Evolutionary conservation across 2,329 filamentous ascomycete species (phyloP).

Genomic region (Macrophomina pseudophaseolina): DNA sequence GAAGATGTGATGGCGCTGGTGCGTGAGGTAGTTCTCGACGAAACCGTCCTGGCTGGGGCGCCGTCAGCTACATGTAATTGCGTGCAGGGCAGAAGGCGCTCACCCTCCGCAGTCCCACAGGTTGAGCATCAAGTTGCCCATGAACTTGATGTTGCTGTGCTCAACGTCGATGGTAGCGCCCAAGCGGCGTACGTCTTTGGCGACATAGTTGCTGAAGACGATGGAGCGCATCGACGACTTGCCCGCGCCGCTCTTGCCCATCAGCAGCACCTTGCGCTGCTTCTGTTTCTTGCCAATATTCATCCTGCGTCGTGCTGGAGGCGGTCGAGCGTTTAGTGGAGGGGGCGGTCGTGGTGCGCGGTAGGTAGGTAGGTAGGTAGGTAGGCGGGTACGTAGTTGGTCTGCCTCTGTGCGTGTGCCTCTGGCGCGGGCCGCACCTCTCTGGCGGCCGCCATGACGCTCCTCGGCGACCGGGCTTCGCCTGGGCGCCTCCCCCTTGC

Average conservation of each 20-base stretch:
- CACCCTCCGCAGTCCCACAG: slow-evolving; percentile 97
- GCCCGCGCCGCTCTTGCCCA: slow-evolving; percentile 94
- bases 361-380: slow-evolving; percentile 40
- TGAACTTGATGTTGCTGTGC: slow-evolving; percentile 97
- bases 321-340: background rate
- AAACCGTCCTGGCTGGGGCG: slow-evolving; percentile 85
- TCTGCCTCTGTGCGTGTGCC: background rate
- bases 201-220: slow-evolving; percentile 99
- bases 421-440: background rate
- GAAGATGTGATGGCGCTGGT: slow-evolving; percentile 96
- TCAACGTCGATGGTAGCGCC: slow-evolving; percentile 98
- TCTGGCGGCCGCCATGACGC: slow-evolving; percentile 7
- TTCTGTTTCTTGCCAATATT: slow-evolving; percentile 54
- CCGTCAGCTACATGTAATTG: background rate
- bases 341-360: too few species aligned
- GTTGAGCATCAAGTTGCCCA: slow-evolving; percentile 95
- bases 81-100: slow-evolving; percentile 27
- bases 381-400: background rate
- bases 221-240: slow-evolving; percentile 99
- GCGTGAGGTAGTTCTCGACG: slow-evolving; percentile 96
- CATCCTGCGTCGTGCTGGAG: slow-evolving; percentile 33
- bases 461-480: slow-evolving; percentile 3
- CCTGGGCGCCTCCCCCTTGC: slow-evolving; percentile 18
- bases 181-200: slow-evolving; percentile 88
- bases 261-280: slow-evolving; percentile 60